Evolutionary conservation across 768 basidiomycete species (phyloP).

Genomic region (Punctularia strigosozonata): DNA sequence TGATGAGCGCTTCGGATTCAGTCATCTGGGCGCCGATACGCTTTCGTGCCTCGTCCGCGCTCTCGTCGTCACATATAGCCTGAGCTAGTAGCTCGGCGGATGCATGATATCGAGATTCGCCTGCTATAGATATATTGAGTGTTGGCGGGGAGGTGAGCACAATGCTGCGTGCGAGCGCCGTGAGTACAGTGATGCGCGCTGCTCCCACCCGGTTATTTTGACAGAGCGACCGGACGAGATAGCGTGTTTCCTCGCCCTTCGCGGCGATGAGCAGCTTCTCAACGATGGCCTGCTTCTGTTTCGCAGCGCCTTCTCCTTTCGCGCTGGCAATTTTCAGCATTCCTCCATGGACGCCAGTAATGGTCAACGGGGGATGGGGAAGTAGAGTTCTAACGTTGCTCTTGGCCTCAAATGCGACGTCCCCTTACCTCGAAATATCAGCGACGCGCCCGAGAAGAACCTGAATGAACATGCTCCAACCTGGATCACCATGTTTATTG

Average conservation of each 20-base stretch:
- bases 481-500: constrained; percentile 63
- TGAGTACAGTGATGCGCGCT: constrained; percentile 71
- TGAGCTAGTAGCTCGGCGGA: constrained; percentile 16
- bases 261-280: constrained; percentile 77
- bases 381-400: constrained; percentile 63
- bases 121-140: constrained; percentile 9
- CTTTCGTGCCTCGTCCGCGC: constrained; percentile 19
- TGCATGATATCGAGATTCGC: constrained; percentile 19
- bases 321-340: constrained; percentile 54
- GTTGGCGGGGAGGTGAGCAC: constrained; percentile 40
- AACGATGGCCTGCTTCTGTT: constrained; percentile 66
- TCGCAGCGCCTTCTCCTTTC: constrained; percentile 68
- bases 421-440: constrained; percentile 34
- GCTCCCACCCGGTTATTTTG: constrained; percentile 82
- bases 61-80: too few species aligned
- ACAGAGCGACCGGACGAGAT: constrained; percentile 61
- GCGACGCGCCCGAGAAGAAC: not conserved
- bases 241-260: constrained; percentile 80
- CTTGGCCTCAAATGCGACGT: constrained; percentile 80
- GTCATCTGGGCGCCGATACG: constrained; percentile 31
- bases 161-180: constrained; percentile 69
- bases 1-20: constrained; percentile 51
- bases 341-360: constrained; percentile 54
- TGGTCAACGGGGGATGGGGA: constrained; percentile 54
- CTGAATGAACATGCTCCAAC: too few species aligned